Base-by-base conservation (phyloP, 2,329 filamentous ascomycete species). In the Trichothecium roseum region DNA sequence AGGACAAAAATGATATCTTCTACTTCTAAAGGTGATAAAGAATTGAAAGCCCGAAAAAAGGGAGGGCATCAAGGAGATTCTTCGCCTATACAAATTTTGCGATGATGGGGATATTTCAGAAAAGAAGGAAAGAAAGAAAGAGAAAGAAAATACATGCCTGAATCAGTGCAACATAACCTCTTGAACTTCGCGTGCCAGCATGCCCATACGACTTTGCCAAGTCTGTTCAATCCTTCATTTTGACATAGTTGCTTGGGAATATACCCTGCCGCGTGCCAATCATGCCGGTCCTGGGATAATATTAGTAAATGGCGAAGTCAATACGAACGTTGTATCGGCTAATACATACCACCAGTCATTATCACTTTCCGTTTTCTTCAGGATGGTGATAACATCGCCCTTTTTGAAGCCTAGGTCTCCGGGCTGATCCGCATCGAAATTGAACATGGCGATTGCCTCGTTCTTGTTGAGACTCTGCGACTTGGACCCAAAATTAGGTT, bases 321-420 rank as follows among this genome's bases (percentile, higher is more conserved):
- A n/a, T n/a, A 24, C 20, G 10, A 24, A 6, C 20, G 10, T 24
- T 10, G 6, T 24, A 24, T 24, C 13, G 18, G n/a, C 4, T 17
- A 5, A 32, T 39, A 72, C 76, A 48, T 68, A 82, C 78, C 89
- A 96, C 89, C 89, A 96, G 57, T 96, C 89, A 38, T 87, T 88
- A 39, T 85, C 83, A 48, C 83, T 95, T 4, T 96, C 85, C 5
- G 89, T 96, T 59, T 84, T 83, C 67, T 98, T 95, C 38, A 94
- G 57, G 39, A 98, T 87, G 1, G 87, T 95, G 45, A 98, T 95
- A 38, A 96, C 60, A 20, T 98, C 91, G 15, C 91, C 91, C 69
- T 98, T 98, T 66, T 94, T 94, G 63, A 98, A 98, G 0, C 81
- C 85, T 38, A 96, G 57, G 55, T 98, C 89, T 4, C 89, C 89